A percentile compares a stretch with the other conserved stretches of the same genome.
Conservation (phyloP, 495 filamentous ascomycete species). For the Hyaloscypha hepaticicola region DNA sequence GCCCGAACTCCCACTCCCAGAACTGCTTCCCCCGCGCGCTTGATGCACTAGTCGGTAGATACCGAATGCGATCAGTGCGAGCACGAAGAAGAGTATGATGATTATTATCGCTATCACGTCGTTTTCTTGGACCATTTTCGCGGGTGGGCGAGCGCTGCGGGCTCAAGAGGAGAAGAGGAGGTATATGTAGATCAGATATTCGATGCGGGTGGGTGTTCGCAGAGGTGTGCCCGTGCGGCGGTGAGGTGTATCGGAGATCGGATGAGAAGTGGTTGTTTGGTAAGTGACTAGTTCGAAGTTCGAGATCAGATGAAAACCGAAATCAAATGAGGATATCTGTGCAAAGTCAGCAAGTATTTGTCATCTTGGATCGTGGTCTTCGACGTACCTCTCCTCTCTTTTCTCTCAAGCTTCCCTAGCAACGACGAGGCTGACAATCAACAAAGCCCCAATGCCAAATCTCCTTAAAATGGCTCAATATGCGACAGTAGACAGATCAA, state of each 20-base stretch:
- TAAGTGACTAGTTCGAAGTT: background rate
- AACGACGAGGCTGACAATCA: background rate
- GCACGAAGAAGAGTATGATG: slow-evolving; percentile 72
- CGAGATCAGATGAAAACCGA: background rate
- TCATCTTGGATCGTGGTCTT: background rate
- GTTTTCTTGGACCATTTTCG: slow-evolving; percentile 60
- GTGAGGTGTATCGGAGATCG: background rate
- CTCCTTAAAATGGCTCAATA: too few species aligned
- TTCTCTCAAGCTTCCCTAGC: background rate
- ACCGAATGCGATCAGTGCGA: slow-evolving; percentile 65
- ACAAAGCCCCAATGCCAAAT: too few species aligned
- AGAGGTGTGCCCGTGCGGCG: background rate
- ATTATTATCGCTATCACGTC: slow-evolving; percentile 80
- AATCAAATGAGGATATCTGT: background rate
- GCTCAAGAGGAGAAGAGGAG: too few species aligned
- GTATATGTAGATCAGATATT: background rate
- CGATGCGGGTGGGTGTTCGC: background rate
- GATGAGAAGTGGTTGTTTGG: background rate
- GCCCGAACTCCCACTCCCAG: slow-evolving; percentile 16
- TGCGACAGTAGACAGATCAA: too few species aligned
- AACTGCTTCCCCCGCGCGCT: slow-evolving; percentile 41
- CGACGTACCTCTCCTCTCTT: background rate
- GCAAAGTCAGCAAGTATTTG: background rate
- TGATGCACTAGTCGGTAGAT: slow-evolving; percentile 61
- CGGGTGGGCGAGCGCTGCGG: background rate